phyloP scores from a whole-genome alignment of 2,329 filamentous ascomycete species.

The Tympanopsis confertula region DNA sequence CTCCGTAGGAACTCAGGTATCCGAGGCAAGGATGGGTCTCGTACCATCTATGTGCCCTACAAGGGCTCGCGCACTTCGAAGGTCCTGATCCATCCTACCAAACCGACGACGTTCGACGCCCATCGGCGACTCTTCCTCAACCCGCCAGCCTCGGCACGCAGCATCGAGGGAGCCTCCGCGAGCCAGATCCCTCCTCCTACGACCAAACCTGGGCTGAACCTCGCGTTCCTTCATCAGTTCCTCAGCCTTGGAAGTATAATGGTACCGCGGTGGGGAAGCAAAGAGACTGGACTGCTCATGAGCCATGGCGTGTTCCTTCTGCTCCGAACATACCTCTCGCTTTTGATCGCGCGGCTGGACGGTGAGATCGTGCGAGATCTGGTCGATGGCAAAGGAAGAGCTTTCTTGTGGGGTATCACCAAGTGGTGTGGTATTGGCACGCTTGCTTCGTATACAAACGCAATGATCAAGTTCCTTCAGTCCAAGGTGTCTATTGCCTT shows the following conservation, averaged over 20 bases:
- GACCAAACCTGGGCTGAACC: conserved; percentile 85
- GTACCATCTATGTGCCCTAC: conserved; percentile 91
- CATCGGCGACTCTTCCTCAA: conserved; percentile 88
- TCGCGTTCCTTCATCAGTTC: conserved; percentile 95
- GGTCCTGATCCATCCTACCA: conserved; percentile 82
- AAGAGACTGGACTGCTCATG: conserved; percentile 80
- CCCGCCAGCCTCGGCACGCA: conserved; percentile 39
- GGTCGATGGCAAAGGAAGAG: conserved; percentile 83
- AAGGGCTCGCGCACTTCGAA: conserved; percentile 70
- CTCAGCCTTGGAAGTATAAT: conserved; percentile 93
- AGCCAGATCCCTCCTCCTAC: conserved; percentile 72
- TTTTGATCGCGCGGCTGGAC: conserved; percentile 84
- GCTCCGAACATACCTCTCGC: conserved; percentile 82
- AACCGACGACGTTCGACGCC: conserved; percentile 88
- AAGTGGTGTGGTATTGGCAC: conserved; percentile 95
- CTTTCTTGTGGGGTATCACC: conserved; percentile 75
- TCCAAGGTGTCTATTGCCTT: conserved; percentile 98
- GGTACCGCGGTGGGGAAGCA: conserved; percentile 90
- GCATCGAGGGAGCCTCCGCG: conserved; percentile 29
- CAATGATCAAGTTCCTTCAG: conserved; percentile 97
- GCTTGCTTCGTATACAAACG: conserved; percentile 92
- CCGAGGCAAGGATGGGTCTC: conserved; percentile 83
- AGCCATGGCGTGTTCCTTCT: conserved; percentile 85
- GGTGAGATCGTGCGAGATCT: conserved; percentile 93
- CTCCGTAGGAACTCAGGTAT: conserved; percentile 86